Evolutionary conservation across 768 basidiomycete genomes (phyloP), one percentile per base, ranked within the genome.

Genomic region (Scleroderma citrinum): DNA sequence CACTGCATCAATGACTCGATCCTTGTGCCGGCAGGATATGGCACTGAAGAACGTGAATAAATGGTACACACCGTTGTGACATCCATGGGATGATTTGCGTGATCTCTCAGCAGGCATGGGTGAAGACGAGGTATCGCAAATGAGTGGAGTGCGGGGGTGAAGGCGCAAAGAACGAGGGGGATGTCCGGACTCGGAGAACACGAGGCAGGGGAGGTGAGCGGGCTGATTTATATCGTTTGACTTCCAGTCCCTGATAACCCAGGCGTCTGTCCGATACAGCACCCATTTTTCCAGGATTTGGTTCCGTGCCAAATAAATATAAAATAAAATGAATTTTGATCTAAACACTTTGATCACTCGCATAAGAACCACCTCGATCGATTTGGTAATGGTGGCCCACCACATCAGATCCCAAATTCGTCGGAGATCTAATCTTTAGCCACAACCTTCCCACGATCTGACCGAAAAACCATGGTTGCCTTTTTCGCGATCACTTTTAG

Each of bases 1-100:
- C n/a, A n/a, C n/a, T 40, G 45, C 54, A 45, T 50, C 49, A 60
- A 29, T n/a, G 40, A 42, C 13, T 5, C 20, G 1, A 4, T 26
- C n/a, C 21, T n/a, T n/a, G n/a, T n/a, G n/a, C n/a, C n/a, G n/a
- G n/a, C n/a, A n/a, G n/a, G 13, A 21, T 26, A 1, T 26, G 2
- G 5, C 23, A 10, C 5, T 7, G 7, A 24, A 13, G 14, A 12
- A 40, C 7, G n/a, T 13, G n/a, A 35, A 5, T 13, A 5, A 32
- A 32, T 12, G 12, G 7, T n/a, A 29, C 40, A 12, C 14, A 36
- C 44, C 23, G 2, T 45, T 14, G 7, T 3, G 21, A 13, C 40
- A 42, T 23, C 13, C 40, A 42, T 29, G 40, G 24, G 40, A 24
- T 23, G 40, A 10, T 21, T 42, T 42, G 23, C 40, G 40, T 10